Percentiles rank a stretch among this genome's conserved stretches.
Conservation (phyloP, 129 eudicot species). For the Erigeron canadensis region DNA sequence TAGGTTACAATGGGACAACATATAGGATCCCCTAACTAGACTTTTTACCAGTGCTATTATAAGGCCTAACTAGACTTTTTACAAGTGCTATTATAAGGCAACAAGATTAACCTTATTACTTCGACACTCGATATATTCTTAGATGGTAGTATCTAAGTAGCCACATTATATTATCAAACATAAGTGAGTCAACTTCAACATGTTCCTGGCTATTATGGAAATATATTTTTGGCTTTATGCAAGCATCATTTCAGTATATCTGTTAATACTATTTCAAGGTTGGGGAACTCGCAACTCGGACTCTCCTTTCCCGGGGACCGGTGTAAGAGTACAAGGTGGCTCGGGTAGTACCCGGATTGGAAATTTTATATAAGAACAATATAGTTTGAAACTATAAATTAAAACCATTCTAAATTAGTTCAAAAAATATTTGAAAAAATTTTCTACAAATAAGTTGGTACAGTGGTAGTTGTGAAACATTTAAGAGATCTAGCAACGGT, state of each 20-base stretch:
- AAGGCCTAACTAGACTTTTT: neutral
- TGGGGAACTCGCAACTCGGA: too few species aligned
- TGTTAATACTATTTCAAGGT: neutral
- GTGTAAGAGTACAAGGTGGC: too few species aligned
- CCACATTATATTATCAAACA: neutral
- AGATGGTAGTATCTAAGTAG: neutral
- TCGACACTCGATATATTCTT: neutral
- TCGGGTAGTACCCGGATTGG: too few species aligned
- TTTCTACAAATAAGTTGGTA: too few species aligned
- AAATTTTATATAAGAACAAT: too few species aligned
- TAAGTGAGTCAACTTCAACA: conserved; percentile 3
- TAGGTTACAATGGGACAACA: conserved; percentile 3
- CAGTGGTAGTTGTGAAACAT: too few species aligned
- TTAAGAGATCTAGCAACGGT: too few species aligned
- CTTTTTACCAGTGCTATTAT: too few species aligned
- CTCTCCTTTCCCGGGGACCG: neutral
- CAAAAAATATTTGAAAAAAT: too few species aligned
- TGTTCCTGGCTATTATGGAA: neutral
- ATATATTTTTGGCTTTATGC: neutral
- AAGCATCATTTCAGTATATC: neutral
- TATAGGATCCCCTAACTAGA: conserved; percentile 1
- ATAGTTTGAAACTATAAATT: neutral
- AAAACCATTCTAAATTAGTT: too few species aligned
- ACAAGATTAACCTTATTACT: neutral
- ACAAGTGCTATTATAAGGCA: neutral